phyloP scores from a whole-genome alignment of 352 stramenopile species.

The Pythium brachiatum region DNA sequence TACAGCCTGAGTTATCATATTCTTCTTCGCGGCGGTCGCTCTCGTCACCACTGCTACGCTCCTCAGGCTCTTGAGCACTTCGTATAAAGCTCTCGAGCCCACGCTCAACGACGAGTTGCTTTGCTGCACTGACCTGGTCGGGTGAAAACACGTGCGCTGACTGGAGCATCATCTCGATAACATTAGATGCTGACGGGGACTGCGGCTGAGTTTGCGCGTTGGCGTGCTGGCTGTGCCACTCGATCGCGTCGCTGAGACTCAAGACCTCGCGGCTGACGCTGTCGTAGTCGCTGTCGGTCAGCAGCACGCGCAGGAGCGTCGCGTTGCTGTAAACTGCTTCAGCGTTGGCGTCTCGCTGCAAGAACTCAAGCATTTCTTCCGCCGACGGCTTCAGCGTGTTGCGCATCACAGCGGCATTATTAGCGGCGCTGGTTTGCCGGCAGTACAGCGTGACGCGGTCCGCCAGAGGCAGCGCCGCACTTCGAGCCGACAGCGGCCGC shows the following conservation, averaged over 20 bases:
- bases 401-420: conserved; percentile 19
- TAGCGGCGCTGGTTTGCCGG: conserved; percentile 15
- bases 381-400: conserved; percentile 11
- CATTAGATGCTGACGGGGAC: background rate
- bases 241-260: conserved; percentile 12
- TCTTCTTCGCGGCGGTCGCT: background rate
- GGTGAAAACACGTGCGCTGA: conserved; percentile 13
- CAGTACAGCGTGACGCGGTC: conserved; percentile 18
- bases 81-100: background rate
- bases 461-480: conserved; percentile 1
- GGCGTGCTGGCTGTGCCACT: conserved; percentile 1
- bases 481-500: conserved; percentile 8
- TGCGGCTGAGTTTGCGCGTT: background rate
- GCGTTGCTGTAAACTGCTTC: conserved; percentile 1
- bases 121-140: conserved; percentile 4
- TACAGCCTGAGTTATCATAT: too few species aligned
- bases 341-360: background rate
- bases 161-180: conserved; percentile 8
- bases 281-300: conserved; percentile 19
- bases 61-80: background rate
- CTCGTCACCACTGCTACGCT: background rate
- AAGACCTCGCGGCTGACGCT: conserved; percentile 11
- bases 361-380: conserved; percentile 13
- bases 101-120: background rate
- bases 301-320: conserved; percentile 12